Evolutionary conservation across 164 flowering plant species (phyloP), one percentile per base, ranked within the genome.

Genomic region (Magnolia kwangsiensis): DNA sequence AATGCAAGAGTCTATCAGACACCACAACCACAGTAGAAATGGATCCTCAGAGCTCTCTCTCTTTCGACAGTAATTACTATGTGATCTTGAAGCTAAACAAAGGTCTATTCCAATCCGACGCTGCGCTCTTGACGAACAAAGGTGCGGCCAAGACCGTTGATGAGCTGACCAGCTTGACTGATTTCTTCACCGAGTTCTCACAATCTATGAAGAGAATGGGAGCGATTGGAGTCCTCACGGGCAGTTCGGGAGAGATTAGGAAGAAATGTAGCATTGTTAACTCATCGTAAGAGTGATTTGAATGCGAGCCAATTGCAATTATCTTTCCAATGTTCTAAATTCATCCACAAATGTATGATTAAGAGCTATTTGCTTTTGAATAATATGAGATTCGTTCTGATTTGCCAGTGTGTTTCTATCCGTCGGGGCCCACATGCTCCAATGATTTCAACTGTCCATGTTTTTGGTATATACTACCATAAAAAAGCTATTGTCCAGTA

Each of bases 61-160:
- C 79, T 0, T 91, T 91, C 45, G 89, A 89, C 69, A 69, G 2
- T 64, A 1, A 76, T 27, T 91, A 91, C 81, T 88, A 24, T 81
- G 1, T 6, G 1, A 76, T 5, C 72, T 19, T 91, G 13, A 51
- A 69, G 55, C 74, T 64, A n/a, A 66, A 83, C 2, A 66, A 74
- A 73, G 93, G 88, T 0, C 80, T 90, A 3, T 89, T 91, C 83
- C 78, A 71, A 8, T 91, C 95, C 0, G 95, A 88, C n/a, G 90
- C 94, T 0, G 86, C 90, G 2, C 86, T 90, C 11, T 72, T 87
- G 0, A 86, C 84, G 0, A 21, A 87, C 74, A 23, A 21, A 0
- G 23, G 20, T 13, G 21, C 91, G 1, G 51, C 59, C 0, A 67
- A 69, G 8, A 65, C 83, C 0, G 87, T 80, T 1, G 20, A 64